A percentile compares a stretch with the other conserved stretches of the same genome.
Evolutionary conservation across 2,329 filamentous ascomycete species (phyloP).

Genomic region (Ciborinia camelliae): DNA sequence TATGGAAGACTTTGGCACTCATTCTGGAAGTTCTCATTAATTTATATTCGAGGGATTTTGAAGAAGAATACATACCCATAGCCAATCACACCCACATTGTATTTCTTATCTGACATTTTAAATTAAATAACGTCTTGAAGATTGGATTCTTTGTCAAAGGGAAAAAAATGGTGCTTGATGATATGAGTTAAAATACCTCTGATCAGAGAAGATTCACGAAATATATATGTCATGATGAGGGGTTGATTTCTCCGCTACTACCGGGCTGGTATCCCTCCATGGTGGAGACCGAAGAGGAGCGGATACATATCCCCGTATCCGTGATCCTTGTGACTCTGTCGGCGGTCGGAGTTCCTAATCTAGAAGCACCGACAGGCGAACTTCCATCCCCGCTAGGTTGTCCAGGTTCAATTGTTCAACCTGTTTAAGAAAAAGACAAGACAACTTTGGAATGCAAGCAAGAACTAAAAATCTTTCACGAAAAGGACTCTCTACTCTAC

Average conservation of each 20-base stretch:
- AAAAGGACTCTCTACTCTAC: no score
- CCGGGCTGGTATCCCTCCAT: no score
- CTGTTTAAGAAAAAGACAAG: no score
- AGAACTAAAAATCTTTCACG: no score
- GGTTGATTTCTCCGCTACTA: not conserved
- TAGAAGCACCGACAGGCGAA: no score
- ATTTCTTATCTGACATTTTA: conserved; percentile 11
- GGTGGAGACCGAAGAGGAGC: not conserved
- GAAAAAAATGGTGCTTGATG: not conserved
- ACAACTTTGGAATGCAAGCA: no score
- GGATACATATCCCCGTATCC: no score
- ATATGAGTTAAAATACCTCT: not conserved
- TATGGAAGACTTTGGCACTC: conserved; percentile 78
- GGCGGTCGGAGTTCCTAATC: no score
- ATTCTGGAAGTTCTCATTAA: conserved; percentile 39
- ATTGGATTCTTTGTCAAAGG: not conserved
- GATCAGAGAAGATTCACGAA: not conserved
- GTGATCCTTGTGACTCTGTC: no score
- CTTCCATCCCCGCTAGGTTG: no score
- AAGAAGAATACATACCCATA: conserved; percentile 42
- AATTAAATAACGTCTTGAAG: not conserved
- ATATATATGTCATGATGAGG: not conserved
- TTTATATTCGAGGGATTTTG: conserved; percentile 1
- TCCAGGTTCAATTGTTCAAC: no score
- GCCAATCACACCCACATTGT: conserved; percentile 56